Evolutionary conservation across 371 early-diverging fungal species (phyloP).

Genomic region (Rhizopus stolonifer): DNA sequence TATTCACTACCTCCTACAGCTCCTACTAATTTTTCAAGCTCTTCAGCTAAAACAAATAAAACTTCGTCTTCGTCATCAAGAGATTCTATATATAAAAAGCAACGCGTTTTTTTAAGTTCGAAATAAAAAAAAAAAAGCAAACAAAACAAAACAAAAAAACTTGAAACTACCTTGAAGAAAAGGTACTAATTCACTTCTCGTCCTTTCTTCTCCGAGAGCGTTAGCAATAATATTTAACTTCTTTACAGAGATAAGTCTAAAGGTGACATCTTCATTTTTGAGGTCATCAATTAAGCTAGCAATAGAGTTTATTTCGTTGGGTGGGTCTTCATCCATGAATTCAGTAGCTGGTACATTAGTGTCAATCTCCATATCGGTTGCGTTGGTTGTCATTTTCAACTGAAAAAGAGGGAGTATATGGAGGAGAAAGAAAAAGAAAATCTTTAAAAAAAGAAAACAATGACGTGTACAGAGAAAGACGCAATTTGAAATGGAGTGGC

Average conservation of each 20-base stretch:
- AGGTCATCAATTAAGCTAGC: slow-evolving; percentile 95
- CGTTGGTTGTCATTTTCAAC: slow-evolving; percentile 4
- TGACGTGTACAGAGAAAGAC: neutral
- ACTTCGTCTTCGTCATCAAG: slow-evolving; percentile 95
- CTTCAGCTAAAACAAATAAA: slow-evolving; percentile 89
- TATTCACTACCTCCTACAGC: slow-evolving; percentile 88
- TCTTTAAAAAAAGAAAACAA: neutral
- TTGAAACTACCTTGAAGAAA: slow-evolving; percentile 85
- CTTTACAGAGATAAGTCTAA: slow-evolving; percentile 90
- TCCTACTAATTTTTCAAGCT: slow-evolving; percentile 88
- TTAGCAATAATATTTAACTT: slow-evolving; percentile 89
- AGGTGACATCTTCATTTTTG: slow-evolving; percentile 93
- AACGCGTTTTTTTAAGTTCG: slow-evolving; percentile 4
- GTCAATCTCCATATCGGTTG: slow-evolving; percentile 49
- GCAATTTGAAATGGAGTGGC: neutral
- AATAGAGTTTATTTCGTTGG: slow-evolving; percentile 68
- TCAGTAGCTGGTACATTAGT: slow-evolving; percentile 37
- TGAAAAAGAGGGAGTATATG: neutral
- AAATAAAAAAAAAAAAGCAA: neutral
- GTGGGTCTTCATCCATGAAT: slow-evolving; percentile 53
- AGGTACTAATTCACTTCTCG: slow-evolving; percentile 94
- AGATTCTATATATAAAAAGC: slow-evolving; percentile 69
- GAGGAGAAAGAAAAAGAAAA: slow-evolving; percentile 9
- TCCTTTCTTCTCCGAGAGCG: slow-evolving; percentile 93
- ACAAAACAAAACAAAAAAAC: neutral